Evolutionary conservation across 2,329 filamentous ascomycete genomes (phyloP).

Genomic region (Penicillium capsulatum): DNA sequence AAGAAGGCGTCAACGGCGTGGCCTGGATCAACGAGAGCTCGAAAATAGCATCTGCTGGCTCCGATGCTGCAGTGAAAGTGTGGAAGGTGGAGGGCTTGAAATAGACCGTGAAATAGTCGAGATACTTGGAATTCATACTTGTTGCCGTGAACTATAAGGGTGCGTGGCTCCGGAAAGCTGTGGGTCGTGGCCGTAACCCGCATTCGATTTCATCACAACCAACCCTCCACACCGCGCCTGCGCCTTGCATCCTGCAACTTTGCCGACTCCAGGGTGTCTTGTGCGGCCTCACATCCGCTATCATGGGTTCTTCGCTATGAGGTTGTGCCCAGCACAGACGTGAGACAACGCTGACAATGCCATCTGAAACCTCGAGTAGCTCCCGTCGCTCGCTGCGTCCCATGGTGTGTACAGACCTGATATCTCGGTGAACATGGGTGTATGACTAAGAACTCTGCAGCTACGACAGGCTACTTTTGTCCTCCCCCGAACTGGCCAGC

Average conservation of each 20-base stretch:
- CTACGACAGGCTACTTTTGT: slow-evolving; percentile 83
- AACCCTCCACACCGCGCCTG: neutral
- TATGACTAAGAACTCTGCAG: too few species aligned
- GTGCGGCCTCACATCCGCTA: neutral
- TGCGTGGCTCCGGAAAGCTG: slow-evolving; percentile 8
- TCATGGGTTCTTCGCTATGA: slow-evolving; percentile 7
- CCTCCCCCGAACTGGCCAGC: slow-evolving; percentile 78
- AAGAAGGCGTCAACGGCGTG: slow-evolving; percentile 89
- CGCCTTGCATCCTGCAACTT: neutral
- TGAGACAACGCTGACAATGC: slow-evolving; percentile 27
- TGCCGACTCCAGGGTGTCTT: neutral
- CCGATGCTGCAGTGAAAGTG: slow-evolving; percentile 85
- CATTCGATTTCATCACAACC: slow-evolving; percentile 1
- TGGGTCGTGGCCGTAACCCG: slow-evolving; percentile 13
- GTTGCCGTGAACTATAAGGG: neutral
- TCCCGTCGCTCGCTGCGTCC: slow-evolving; percentile 33
- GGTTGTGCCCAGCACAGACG: slow-evolving; percentile 6
- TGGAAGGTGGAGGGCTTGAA: slow-evolving; percentile 64
- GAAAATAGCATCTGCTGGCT: slow-evolving; percentile 74
- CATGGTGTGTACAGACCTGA: slow-evolving; percentile 23
- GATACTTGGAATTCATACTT: neutral
- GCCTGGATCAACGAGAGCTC: slow-evolving; percentile 65
- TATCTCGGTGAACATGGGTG: neutral
- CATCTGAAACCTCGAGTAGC: slow-evolving; percentile 29
- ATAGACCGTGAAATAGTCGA: slow-evolving; percentile 14